Evolutionary conservation across 352 stramenopile genomes (phyloP).

Genomic region (Phytophthora ramorum): DNA sequence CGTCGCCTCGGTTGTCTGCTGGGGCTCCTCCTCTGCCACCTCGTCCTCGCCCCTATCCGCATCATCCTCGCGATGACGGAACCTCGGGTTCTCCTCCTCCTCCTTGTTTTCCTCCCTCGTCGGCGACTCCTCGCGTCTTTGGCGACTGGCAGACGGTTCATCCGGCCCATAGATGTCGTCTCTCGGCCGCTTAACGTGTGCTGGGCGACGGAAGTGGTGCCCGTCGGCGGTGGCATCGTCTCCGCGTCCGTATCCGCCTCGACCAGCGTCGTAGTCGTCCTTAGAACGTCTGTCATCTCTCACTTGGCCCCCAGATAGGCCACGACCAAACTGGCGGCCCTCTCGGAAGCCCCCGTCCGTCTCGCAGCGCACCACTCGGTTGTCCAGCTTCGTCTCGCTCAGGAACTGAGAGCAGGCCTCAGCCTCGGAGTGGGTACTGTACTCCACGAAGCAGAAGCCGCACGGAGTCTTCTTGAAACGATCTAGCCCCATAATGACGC

Average conservation of each 20-base stretch:
- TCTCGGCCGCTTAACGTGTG: slow-evolving; percentile 58
- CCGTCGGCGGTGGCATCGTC: slow-evolving; percentile 58
- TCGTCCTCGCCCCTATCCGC: slow-evolving; percentile 30
- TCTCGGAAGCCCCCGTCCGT: slow-evolving; percentile 90
- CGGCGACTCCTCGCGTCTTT: slow-evolving; percentile 23
- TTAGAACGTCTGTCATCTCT: slow-evolving; percentile 85
- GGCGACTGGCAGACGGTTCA: slow-evolving; percentile 45
- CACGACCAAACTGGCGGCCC: slow-evolving; percentile 87
- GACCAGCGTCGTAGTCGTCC: slow-evolving; percentile 85
- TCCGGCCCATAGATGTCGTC: slow-evolving; percentile 55
- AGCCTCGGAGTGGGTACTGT: slow-evolving; percentile 74
- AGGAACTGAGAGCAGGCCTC: slow-evolving; percentile 83
- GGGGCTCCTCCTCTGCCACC: slow-evolving; percentile 11
- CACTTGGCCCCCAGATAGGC: slow-evolving; percentile 84
- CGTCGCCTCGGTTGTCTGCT: slow-evolving; percentile 2
- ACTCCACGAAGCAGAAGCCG: slow-evolving; percentile 98
- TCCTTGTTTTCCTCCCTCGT: slow-evolving; percentile 27
- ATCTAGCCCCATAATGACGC: slow-evolving; percentile 97
- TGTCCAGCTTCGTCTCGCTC: slow-evolving; percentile 89
- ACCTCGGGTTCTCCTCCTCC: slow-evolving; percentile 40
- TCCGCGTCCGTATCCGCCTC: slow-evolving; percentile 80
- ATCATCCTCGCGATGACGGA: slow-evolving; percentile 34
- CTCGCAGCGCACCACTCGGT: slow-evolving; percentile 87
- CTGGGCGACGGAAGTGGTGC: slow-evolving; percentile 76
- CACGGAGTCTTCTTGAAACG: slow-evolving; percentile 96